These are phyloP conservation scores for Ceriops decandra DNA, from an alignment of 345 rosid species.

Conservation along the genomic window DNA sequence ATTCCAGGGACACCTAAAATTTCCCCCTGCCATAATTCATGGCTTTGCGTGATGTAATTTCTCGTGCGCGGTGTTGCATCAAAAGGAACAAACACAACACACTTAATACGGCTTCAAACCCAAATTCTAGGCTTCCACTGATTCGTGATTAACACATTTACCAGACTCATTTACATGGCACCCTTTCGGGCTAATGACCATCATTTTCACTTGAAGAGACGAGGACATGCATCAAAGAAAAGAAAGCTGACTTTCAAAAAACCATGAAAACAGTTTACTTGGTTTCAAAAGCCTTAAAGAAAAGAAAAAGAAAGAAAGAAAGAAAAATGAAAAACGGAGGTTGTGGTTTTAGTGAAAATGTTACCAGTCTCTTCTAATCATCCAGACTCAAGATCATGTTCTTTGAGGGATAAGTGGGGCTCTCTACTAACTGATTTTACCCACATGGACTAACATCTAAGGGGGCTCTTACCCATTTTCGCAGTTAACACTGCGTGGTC, in stretches of 20 bases:
- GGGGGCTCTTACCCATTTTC: not conserved
- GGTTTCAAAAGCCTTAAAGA: not conserved
- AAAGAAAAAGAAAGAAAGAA: not conserved
- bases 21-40: not conserved
- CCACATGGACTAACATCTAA: constrained; percentile 11
- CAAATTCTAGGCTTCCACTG: not conserved
- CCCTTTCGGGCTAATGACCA: constrained; percentile 1
- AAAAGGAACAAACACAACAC: not conserved
- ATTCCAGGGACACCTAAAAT: not conserved
- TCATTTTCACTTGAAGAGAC: not conserved
- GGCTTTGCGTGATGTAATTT: not conserved
- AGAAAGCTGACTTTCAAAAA: not conserved
- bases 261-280: not conserved
- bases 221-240: not conserved
- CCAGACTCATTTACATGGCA: not conserved
- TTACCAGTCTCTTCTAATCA: not conserved
- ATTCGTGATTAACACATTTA: not conserved
- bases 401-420: not conserved
- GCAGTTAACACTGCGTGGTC: not conserved
- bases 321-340: no score
- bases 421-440: constrained; percentile 14
- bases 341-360: not conserved
- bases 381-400: not conserved
- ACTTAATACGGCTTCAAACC: not conserved
- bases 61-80: not conserved